Percentiles rank a stretch among this genome's conserved stretches.
Evolutionary conservation across 1,284 basidiomycete species (phyloP).

Genomic region (Cutaneotrichosporon sp.): DNA sequence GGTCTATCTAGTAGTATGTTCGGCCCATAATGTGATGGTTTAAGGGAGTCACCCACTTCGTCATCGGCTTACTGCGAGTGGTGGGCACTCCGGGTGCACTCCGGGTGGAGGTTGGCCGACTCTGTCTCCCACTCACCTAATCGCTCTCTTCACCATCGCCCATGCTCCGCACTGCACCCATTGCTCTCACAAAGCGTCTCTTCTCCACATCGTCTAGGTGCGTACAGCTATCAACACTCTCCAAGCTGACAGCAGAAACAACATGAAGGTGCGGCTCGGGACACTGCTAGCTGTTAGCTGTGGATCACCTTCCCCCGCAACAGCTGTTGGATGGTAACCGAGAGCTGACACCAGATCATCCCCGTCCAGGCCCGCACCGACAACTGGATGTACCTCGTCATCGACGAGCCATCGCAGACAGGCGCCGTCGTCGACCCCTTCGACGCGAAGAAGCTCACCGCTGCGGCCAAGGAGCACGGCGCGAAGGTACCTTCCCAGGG

Average conservation of each 20-base stretch:
- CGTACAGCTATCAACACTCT: no score
- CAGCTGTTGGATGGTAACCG: no score
- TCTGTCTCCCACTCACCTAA: background rate
- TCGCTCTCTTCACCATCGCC: background rate
- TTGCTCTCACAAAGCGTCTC: background rate
- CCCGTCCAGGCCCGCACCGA: constrained; percentile 76
- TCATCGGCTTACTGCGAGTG: background rate
- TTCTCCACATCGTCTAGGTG: background rate
- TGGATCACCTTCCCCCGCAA: no score
- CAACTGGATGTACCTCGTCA: constrained; percentile 85
- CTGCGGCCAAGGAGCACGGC: constrained; percentile 65
- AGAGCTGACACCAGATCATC: constrained; percentile 57
- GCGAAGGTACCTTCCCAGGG: constrained; percentile 57
- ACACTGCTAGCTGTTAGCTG: no score
- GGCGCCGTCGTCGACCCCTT: constrained; percentile 70
- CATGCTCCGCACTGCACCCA: background rate
- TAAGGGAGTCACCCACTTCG: background rate
- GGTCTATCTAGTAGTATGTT: background rate
- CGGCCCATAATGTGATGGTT: background rate
- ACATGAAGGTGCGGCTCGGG: constrained; percentile 13
- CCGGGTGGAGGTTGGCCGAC: background rate
- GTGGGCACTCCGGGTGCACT: no score
- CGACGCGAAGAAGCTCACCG: constrained; percentile 73
- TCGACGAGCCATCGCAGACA: constrained; percentile 68
- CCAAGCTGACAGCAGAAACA: constrained; percentile 2